Percentiles rank a stretch among this genome's conserved stretches.
These are phyloP conservation scores for Macrocybe gigantea DNA, from an alignment of 768 basidiomycete species.

Conservation along the genomic window DNA sequence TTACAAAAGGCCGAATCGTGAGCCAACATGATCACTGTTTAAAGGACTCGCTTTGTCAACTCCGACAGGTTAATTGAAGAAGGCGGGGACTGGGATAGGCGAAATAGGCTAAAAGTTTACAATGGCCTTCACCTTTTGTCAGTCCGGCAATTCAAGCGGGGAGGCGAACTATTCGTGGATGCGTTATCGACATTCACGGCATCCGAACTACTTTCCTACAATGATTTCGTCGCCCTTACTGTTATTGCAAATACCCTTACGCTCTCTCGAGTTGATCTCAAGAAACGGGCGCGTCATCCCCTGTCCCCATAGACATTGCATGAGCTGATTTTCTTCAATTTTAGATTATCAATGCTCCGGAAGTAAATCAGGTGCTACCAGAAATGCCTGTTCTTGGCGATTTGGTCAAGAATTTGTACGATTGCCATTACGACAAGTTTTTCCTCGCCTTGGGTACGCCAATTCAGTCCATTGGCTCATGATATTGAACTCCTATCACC, in stretches of 20 bases:
- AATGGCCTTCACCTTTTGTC: constrained; percentile 79
- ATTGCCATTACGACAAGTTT: constrained; percentile 93
- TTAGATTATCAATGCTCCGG: constrained; percentile 80
- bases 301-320: background rate
- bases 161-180: constrained; percentile 81
- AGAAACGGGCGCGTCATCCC: constrained; percentile 66
- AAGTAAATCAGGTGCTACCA: constrained; percentile 81
- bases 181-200: constrained; percentile 94
- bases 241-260: constrained; percentile 76
- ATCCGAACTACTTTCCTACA: constrained; percentile 80
- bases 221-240: constrained; percentile 83
- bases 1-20: constrained; percentile 80
- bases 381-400: constrained; percentile 80
- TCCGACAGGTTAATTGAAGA: constrained; percentile 76
- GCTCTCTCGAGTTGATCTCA: constrained; percentile 78
- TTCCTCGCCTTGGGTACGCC: constrained; percentile 77
- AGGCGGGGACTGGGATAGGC: constrained; percentile 97
- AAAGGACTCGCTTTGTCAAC: background rate
- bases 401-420: constrained; percentile 82
- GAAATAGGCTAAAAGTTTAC: constrained; percentile 96
- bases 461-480: background rate
- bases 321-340: constrained; percentile 4
- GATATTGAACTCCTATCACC: background rate
- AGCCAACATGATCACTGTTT: constrained; percentile 18
- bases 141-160: constrained; percentile 87